Evolutionary conservation across 1,284 basidiomycete genomes (phyloP).

Genomic region (Microbotryum lychnidis-dioicae): DNA sequence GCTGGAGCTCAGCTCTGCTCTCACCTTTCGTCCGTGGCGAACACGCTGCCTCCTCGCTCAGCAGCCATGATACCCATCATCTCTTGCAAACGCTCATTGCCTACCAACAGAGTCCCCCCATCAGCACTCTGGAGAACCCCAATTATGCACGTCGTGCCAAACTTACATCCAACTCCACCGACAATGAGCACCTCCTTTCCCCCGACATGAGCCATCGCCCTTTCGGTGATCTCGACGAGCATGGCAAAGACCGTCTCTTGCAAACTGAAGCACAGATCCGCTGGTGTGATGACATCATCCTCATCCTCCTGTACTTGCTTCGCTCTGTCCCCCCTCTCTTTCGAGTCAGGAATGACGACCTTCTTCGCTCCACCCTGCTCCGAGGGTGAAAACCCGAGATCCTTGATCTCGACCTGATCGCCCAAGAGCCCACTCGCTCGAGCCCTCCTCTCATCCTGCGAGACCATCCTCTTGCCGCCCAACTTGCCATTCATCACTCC

Average conservation of each 20-base stretch:
- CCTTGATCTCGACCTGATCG: constrained; percentile 19
- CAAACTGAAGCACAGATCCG: constrained; percentile 91
- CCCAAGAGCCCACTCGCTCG: constrained; percentile 18
- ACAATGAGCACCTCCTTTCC: constrained; percentile 95
- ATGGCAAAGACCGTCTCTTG: constrained; percentile 98
- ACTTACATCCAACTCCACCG: constrained; percentile 94
- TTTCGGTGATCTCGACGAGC: constrained; percentile 98
- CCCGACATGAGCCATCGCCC: constrained; percentile 98
- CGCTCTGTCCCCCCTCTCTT: constrained; percentile 36
- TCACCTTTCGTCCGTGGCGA: constrained; percentile 91
- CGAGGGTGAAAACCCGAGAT: constrained; percentile 18
- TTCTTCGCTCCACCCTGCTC: neutral
- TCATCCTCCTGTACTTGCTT: constrained; percentile 38
- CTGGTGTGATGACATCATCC: constrained; percentile 73
- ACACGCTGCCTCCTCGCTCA: constrained; percentile 82
- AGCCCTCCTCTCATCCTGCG: constrained; percentile 18
- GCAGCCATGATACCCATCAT: constrained; percentile 98
- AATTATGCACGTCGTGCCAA: neutral
- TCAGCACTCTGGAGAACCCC: neutral
- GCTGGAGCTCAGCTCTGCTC: constrained; percentile 28
- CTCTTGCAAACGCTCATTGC: constrained; percentile 83
- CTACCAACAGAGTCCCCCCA: constrained; percentile 42
- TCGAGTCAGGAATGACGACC: constrained; percentile 28
- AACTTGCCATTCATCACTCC: neutral
- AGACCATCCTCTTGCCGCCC: constrained; percentile 3